A percentile compares a stretch with the other conserved stretches of the same genome.
Conservation (phyloP, 192 early-diverging fungal genomes). For the Coemansia sp. region DNA sequence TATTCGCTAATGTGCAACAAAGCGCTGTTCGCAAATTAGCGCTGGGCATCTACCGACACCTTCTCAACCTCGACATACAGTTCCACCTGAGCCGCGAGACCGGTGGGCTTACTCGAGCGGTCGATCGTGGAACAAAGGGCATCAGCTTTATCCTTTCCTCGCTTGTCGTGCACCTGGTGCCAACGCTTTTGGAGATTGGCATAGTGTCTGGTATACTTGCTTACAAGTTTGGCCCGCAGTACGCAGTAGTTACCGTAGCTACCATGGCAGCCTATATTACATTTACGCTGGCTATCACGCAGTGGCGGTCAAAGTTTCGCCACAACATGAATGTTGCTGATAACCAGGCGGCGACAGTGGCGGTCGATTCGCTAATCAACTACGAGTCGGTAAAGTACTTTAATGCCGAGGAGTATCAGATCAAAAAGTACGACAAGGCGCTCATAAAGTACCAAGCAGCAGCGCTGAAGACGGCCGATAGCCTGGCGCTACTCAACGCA, state of each 20-base stretch:
- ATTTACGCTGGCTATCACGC: constrained; percentile 86
- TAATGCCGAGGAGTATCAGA: constrained; percentile 91
- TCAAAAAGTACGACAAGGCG: constrained; percentile 82
- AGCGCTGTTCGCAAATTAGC: constrained; percentile 87
- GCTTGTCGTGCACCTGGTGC: constrained; percentile 93
- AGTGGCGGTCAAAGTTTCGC: constrained; percentile 84
- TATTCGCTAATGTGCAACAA: constrained; percentile 92
- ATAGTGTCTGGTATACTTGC: constrained; percentile 89
- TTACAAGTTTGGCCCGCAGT: constrained; percentile 62
- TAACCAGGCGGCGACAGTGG: constrained; percentile 89
- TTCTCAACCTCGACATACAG: constrained; percentile 80
- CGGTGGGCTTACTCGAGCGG: constrained; percentile 92
- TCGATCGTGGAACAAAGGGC: constrained; percentile 93
- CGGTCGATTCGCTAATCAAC: constrained; percentile 95
- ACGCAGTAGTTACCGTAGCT: constrained; percentile 58
- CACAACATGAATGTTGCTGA: constrained; percentile 94
- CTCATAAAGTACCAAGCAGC: constrained; percentile 89
- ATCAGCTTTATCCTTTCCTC: constrained; percentile 95
- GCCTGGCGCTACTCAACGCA: constrained; percentile 88
- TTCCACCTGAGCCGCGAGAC: constrained; percentile 96
- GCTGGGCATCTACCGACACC: constrained; percentile 85
- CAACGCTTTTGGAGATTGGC: constrained; percentile 91
- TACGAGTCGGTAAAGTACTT: constrained; percentile 98
- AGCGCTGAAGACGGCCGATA: constrained; percentile 87
- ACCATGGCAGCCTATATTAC: constrained; percentile 78